phyloP scores from a whole-genome alignment of 805 yeast genomes.

The Pichia insulana region DNA sequence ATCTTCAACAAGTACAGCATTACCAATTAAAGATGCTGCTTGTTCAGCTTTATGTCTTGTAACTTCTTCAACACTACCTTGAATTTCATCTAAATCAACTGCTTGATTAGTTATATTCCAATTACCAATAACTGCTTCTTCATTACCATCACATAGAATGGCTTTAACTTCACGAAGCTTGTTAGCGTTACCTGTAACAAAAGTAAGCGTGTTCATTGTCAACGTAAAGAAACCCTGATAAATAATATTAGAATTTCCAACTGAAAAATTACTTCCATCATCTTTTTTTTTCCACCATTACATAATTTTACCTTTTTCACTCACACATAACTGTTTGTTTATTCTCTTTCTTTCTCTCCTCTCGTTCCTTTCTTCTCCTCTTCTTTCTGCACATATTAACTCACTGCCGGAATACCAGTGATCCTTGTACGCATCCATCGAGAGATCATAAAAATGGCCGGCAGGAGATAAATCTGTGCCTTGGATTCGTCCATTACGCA shows the following conservation, averaged over 20 bases:
- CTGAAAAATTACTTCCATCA: background rate
- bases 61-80: conserved; percentile 78
- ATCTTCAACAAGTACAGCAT: conserved; percentile 92
- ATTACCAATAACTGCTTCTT: conserved; percentile 35
- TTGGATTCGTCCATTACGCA: background rate
- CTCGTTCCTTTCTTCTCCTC: conserved; percentile 2
- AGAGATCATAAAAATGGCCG: conserved; percentile 33
- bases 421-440: conserved; percentile 25
- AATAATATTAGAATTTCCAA: too few relatives aligned
- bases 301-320: background rate
- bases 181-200: conserved; percentile 72
- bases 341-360: background rate
- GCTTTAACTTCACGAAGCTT: conserved; percentile 79
- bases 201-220: conserved; percentile 22
- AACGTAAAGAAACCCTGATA: conserved; percentile 3
- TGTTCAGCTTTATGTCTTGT: conserved; percentile 69
- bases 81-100: conserved; percentile 83
- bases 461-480: conserved; percentile 25
- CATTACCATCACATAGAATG: conserved; percentile 42
- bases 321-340: background rate
- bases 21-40: conserved; percentile 53
- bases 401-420: conserved; percentile 37
- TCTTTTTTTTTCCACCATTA: background rate
- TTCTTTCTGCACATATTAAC: conserved; percentile 21
- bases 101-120: conserved; percentile 50